Conservation (phyloP, 805 yeast species). For the Cyberlindnera amylophila region DNA sequence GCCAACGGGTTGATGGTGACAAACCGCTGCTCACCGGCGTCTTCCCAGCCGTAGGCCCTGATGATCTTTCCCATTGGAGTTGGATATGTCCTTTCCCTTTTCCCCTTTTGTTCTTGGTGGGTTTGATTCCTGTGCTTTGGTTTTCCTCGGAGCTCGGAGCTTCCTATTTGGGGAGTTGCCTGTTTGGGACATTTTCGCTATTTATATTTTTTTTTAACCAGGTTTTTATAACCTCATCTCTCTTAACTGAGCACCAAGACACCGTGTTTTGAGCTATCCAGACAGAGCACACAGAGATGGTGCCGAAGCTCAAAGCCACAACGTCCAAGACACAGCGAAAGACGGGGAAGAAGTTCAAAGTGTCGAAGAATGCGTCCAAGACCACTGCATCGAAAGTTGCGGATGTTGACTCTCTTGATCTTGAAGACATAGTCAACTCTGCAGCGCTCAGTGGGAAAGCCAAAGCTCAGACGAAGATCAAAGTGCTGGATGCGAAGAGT, state of each 20-base stretch:
- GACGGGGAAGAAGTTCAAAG: constrained; percentile 11
- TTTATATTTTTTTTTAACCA: no score
- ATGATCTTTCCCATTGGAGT: constrained; percentile 28
- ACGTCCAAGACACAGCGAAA: background rate
- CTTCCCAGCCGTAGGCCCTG: constrained; percentile 28
- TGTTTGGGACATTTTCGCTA: no score
- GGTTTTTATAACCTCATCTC: no score
- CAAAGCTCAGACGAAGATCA: background rate
- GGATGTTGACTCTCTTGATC: constrained; percentile 11
- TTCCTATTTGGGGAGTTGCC: no score
- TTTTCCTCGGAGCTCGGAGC: no score
- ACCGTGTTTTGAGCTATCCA: no score
- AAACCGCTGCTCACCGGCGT: constrained; percentile 21
- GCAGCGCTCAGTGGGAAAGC: constrained; percentile 6
- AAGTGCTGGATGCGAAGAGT: constrained; percentile 1
- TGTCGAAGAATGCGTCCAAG: constrained; percentile 10
- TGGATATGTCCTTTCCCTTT: no score
- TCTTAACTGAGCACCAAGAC: no score
- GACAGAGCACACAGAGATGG: no score
- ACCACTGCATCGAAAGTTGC: constrained; percentile 13
- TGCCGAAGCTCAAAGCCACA: background rate
- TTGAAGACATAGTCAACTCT: constrained; percentile 14
- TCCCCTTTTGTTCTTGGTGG: no score
- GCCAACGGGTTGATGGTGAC: constrained; percentile 58
- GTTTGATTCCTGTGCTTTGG: no score